Base-by-base conservation (phyloP, 345 rosid species). In the Eutrema heterophyllum region DNA sequence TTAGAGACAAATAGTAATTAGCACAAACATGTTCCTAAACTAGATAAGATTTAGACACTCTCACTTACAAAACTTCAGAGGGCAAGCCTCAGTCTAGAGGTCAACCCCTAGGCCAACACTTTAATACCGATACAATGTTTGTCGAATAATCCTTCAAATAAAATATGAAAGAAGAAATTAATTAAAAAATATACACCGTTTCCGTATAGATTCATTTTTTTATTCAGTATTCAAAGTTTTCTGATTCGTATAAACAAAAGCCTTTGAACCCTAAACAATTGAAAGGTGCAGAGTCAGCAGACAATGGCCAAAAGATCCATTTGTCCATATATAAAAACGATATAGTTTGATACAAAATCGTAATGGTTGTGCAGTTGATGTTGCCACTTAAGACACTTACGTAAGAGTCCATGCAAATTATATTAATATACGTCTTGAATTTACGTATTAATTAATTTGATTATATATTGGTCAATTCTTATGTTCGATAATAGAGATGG, bases 351-450 rank as follows among this genome's bases (percentile, higher is more conserved):
- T 67, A 50, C 68, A 63, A 75, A 75, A 75, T 75, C 74, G 70
- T 53, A 35, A 44, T 68, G 43, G 74, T 43, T 62, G 79, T 75
- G 74, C 46, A 50, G 68, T 61, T 75, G 79, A 75, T 68, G 74
- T 68, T 69, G 74, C 79, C 79, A 75, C 79, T 75, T 52, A 60
- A 75, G 64, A 38, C 49, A 75, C 64, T 75, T 61, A 75, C 70
- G 79, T 68, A 75, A 68, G 74, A 52, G 40, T 61, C 45, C 74
- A 68, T 68, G 79, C 70, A 75, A 75, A 49, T 61, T 27, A 53
- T 50, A 67, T 67, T 30, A 74, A 50, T 67, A 38, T 66, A 60
- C n/a, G 12, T 49, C 33, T 74, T 27, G 9, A 49, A 27, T 50
- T 46, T 39, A n/a, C 77, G 49, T 50, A 53, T 40, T 50, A 35